Base-by-base conservation (phyloP, 2,329 filamentous ascomycete species). In the Decorospora gaudefroyi region DNA sequence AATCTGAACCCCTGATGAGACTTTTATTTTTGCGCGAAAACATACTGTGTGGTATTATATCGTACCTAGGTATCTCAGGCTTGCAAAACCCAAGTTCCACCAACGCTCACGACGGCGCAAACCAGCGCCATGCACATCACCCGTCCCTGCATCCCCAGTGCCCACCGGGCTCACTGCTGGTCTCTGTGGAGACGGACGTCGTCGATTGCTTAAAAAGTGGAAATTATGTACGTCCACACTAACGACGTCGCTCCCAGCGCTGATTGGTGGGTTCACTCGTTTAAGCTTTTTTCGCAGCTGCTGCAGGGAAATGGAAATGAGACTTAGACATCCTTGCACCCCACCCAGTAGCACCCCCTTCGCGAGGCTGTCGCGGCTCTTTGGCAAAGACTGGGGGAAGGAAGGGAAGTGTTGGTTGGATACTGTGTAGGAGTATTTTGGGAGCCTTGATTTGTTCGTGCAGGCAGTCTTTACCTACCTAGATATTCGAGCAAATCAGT, bases 161-260 rank as follows among this genome's bases (percentile, higher is more conserved):
- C 21, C 6, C 12, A 27, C 12, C 28, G 32, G 41, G 30, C 18
- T 31, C 46, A 21, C 34, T 38, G 48, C 46, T 42, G 36, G 45
- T 44, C 52, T 45, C 46, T 41, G 37, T 46, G 50, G 46, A 46
- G 45, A 54, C 49, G 40, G 31, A n/a, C n/a, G 19, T 44, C 44
- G 48, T 41, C 34, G 37, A 49, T 55, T 58, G 59, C 55, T 61
- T 64, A 63, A 60, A 64, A 62, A 65, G 62, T 63, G 64, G 65
- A 66, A 68, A 67, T 65, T 47, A n/a, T 55, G 55, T n/a, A 48
- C 46, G 32, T 35, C 38, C 28, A 16, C 39, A 30, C 48, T 49
- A 42, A 18, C 31, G 16, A 27, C 13, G n/a, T 23, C 22, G 30
- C 22, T 19, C 21, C 11, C 11, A 3, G 1, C 7, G 15, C 23